phyloP scores from a whole-genome alignment of 306 rosid genomes.

The Dalbergia cultrata region DNA sequence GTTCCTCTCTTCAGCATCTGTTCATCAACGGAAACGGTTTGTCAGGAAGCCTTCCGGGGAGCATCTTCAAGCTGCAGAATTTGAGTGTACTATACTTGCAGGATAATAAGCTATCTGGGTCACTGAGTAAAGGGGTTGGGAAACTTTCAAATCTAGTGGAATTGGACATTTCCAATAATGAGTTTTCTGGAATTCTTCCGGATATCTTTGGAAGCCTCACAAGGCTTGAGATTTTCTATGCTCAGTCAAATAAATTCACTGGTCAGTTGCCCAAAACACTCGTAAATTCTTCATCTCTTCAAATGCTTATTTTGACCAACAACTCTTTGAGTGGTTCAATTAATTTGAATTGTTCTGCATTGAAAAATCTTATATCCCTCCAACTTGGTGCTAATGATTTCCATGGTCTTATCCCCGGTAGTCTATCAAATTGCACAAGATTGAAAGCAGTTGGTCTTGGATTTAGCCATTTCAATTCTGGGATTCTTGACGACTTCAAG shows the following conservation, averaged over 20 bases:
- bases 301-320: slow-evolving; percentile 14
- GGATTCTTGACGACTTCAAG: slow-evolving; percentile 43
- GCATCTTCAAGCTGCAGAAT: slow-evolving; percentile 39
- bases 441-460: slow-evolving; percentile 47
- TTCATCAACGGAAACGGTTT: slow-evolving; percentile 34
- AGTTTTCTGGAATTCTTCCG: slow-evolving; percentile 38
- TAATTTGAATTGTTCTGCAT: slow-evolving; percentile 47
- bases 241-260: slow-evolving; percentile 31
- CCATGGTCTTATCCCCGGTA: slow-evolving; percentile 48
- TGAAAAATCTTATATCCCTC: slow-evolving; percentile 52
- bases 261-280: slow-evolving; percentile 39
- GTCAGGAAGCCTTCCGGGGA: slow-evolving; percentile 42
- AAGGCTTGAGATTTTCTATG: slow-evolving; percentile 37
- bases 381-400: slow-evolving; percentile 48
- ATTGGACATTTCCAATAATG: slow-evolving; percentile 42
- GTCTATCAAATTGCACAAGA: slow-evolving; percentile 47
- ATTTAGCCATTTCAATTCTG: slow-evolving; percentile 31
- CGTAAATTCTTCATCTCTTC: slow-evolving; percentile 47
- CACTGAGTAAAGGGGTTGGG: slow-evolving; percentile 20
- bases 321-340: slow-evolving; percentile 44
- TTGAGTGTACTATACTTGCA: slow-evolving; percentile 18
- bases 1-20: slow-evolving; percentile 38
- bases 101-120: slow-evolving; percentile 42
- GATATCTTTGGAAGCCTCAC: slow-evolving; percentile 41
- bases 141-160: slow-evolving; percentile 42